Evolutionary conservation across 768 basidiomycete species (phyloP).

Genomic region (Myochromella boudieri): DNA sequence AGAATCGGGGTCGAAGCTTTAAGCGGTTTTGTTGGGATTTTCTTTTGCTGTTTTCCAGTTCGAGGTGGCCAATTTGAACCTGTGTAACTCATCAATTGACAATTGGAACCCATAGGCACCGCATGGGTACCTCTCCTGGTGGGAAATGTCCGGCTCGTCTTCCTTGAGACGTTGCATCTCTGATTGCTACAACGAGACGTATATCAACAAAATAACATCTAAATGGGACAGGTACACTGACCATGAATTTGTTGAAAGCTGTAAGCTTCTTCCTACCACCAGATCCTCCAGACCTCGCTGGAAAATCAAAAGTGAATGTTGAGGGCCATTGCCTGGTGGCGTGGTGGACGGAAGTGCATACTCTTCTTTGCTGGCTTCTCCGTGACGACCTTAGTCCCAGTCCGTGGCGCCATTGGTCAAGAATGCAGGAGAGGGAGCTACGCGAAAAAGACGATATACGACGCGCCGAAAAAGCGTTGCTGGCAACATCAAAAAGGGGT

Average conservation of each 20-base stretch:
- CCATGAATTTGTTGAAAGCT: constrained; percentile 77
- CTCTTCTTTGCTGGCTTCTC: constrained; percentile 59
- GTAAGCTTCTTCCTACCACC: constrained; percentile 62
- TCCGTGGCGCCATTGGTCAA: constrained; percentile 42
- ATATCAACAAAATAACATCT: constrained; percentile 1
- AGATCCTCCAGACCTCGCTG: constrained; percentile 50
- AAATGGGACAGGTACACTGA: constrained; percentile 18
- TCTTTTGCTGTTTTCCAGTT: constrained; percentile 81
- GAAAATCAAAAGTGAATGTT: constrained; percentile 17
- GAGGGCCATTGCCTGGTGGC: constrained; percentile 16
- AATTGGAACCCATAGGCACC: not conserved
- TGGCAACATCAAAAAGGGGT: constrained; percentile 21
- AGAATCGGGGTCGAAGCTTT: constrained; percentile 9
- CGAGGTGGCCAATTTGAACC: constrained; percentile 71
- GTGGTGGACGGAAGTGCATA: constrained; percentile 29
- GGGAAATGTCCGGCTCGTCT: constrained; percentile 66
- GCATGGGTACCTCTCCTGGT: constrained; percentile 66
- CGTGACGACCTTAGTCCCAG: constrained; percentile 37
- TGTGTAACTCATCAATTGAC: constrained; percentile 20
- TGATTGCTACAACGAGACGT: constrained; percentile 48
- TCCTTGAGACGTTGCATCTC: constrained; percentile 82
- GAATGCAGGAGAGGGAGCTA: not conserved
- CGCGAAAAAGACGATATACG: not conserved
- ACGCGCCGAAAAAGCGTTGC: not conserved
- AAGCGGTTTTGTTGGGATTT: constrained; percentile 50